A percentile compares a stretch with the other conserved stretches of the same genome.
These are phyloP conservation scores for Volvox reticuliferus DNA, from an alignment of 139 green algal species.

Conservation along the genomic window DNA sequence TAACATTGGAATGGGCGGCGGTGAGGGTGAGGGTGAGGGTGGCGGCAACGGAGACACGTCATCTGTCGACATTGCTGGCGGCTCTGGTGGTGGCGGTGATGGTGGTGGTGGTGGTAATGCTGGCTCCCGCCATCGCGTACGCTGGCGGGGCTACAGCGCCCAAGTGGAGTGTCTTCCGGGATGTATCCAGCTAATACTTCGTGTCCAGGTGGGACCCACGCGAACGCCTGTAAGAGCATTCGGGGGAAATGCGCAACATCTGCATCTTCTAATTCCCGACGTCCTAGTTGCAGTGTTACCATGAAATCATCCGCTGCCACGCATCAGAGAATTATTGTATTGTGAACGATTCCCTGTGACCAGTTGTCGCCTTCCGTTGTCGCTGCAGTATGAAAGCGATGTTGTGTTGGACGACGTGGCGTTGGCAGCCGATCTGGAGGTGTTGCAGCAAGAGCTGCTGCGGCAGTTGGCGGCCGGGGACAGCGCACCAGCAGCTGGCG, in stretches of 20 bases:
- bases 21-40: not conserved
- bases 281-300: too few relatives aligned
- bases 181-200: conserved; percentile 5
- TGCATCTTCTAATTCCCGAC: too few relatives aligned
- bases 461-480: not conserved
- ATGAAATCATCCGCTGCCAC: too few relatives aligned
- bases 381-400: not conserved
- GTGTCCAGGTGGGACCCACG: not conserved
- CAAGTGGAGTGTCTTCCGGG: conserved; percentile 10
- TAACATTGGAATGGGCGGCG: too few relatives aligned
- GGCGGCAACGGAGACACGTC: too few relatives aligned
- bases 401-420: not conserved
- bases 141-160: not conserved
- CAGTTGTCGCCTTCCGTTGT: too few relatives aligned
- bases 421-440: not conserved
- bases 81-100: not conserved
- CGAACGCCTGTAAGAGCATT: too few relatives aligned
- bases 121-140: not conserved
- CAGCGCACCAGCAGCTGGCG: not conserved
- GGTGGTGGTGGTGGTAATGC: not conserved
- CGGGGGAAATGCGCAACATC: too few relatives aligned
- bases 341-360: too few relatives aligned
- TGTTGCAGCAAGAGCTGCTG: not conserved
- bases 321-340: too few relatives aligned
- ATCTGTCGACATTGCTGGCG: too few relatives aligned